Percentiles rank a stretch among this genome's conserved stretches.
phyloP scores from a whole-genome alignment of 306 rosid species.

The Acacia crassicarpa region DNA sequence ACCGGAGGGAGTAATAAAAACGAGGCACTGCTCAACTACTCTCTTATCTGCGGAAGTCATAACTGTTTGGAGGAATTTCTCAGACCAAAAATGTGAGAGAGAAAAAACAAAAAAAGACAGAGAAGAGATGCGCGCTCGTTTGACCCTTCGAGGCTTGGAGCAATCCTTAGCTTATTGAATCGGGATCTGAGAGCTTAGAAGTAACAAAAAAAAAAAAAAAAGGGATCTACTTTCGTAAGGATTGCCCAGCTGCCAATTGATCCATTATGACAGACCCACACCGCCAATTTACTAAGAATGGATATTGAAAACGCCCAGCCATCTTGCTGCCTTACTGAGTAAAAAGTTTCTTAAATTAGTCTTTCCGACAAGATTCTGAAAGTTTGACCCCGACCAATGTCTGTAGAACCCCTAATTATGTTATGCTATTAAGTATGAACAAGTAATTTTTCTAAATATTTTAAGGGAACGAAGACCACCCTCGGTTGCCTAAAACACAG shows the following conservation, averaged over 20 bases:
- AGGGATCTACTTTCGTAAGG: background rate
- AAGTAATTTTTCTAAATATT: background rate
- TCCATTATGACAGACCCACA: background rate
- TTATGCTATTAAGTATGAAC: background rate
- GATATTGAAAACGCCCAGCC: background rate
- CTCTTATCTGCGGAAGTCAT: background rate
- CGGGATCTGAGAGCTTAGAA: background rate
- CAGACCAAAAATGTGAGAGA: background rate
- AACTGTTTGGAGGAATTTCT: background rate
- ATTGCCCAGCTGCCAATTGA: background rate
- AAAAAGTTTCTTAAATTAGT: background rate
- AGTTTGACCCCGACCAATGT: background rate
- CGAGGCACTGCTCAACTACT: background rate
- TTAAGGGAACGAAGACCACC: background rate
- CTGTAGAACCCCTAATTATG: background rate
- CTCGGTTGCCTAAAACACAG: background rate
- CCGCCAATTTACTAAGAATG: background rate
- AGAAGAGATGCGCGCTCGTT: conserved; percentile 26
- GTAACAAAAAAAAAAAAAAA: rapidly evolving
- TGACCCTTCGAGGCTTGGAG: background rate
- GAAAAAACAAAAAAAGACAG: too few species aligned
- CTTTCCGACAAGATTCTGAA: background rate
- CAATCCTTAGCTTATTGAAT: background rate
- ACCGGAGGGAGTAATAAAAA: too few species aligned
- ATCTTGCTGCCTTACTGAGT: background rate